Evolutionary conservation across 805 yeast species (phyloP).

Genomic region (Sugiyamaella americana): DNA sequence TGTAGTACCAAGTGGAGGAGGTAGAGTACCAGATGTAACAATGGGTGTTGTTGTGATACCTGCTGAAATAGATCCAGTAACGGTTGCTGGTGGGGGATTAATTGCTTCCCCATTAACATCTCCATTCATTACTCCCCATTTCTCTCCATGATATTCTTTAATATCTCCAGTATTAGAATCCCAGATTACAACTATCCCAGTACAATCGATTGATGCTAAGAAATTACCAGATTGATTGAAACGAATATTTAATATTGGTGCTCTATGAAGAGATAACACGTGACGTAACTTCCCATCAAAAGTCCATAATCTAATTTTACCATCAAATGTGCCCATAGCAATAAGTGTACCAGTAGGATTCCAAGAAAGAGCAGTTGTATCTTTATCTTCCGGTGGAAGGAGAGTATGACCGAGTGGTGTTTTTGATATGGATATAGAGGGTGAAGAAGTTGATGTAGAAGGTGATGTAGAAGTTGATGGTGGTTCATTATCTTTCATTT

Average conservation of each 20-base stretch:
- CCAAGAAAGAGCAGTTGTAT: slow-evolving; percentile 44
- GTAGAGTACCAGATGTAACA: neutral
- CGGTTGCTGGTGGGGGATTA: neutral
- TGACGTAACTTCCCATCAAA: slow-evolving; percentile 60
- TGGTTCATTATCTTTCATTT: neutral
- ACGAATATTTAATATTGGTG: slow-evolving; percentile 48
- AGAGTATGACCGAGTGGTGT: slow-evolving; percentile 8
- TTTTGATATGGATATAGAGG: neutral
- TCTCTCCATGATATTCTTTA: slow-evolving; percentile 10
- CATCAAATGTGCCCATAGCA: slow-evolving; percentile 59
- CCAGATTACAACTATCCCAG: slow-evolving; percentile 57
- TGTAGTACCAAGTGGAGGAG: neutral
- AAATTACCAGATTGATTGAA: slow-evolving; percentile 58
- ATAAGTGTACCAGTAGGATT: slow-evolving; percentile 57
- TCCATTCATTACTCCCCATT: neutral
- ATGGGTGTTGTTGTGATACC: neutral
- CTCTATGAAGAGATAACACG: slow-evolving; percentile 43
- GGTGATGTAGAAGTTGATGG: neutral
- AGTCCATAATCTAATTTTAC: slow-evolving; percentile 77
- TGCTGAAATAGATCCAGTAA: neutral
- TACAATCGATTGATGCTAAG: slow-evolving; percentile 55
- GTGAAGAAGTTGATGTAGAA: neutral
- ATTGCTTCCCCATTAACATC: neutral
- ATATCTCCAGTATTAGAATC: slow-evolving; percentile 50
- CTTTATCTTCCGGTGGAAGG: slow-evolving; percentile 18